Percentiles rank a stretch among this genome's conserved stretches.
phyloP scores from a whole-genome alignment of 192 early-diverging fungal genomes.

The Nowakowskiella sp. region DNA sequence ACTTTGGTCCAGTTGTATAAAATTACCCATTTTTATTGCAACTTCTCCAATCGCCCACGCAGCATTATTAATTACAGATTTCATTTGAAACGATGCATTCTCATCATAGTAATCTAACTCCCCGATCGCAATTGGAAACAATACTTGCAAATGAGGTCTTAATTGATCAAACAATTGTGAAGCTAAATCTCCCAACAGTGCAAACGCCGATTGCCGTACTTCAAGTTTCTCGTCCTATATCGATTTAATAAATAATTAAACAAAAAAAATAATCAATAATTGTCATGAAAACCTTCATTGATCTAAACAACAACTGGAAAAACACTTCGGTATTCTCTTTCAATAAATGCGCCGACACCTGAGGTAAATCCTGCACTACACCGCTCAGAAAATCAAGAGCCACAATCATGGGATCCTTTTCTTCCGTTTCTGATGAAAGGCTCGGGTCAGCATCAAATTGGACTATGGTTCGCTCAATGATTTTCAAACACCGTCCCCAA shows the following conservation, averaged over 20 bases:
- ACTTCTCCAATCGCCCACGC: conserved; percentile 98
- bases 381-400: conserved; percentile 91
- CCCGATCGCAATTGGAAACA: conserved; percentile 69
- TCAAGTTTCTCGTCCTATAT: conserved; percentile 49
- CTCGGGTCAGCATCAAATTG: conserved; percentile 46
- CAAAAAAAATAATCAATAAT: no score
- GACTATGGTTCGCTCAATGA: conserved; percentile 76
- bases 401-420: conserved; percentile 96
- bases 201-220: conserved; percentile 92
- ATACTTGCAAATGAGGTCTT: conserved; percentile 65
- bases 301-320: conserved; percentile 3
- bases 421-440: conserved; percentile 44
- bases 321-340: conserved; percentile 3
- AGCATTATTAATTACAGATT: conserved; percentile 96
- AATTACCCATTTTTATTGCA: conserved; percentile 65
- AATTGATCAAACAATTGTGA: conserved; percentile 80
- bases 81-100: conserved; percentile 30
- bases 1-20: no score
- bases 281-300: not conserved
- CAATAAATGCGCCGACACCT: conserved; percentile 65
- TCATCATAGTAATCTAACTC: conserved; percentile 70
- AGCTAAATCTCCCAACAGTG: conserved; percentile 94
- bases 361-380: conserved; percentile 81
- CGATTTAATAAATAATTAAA: no score
- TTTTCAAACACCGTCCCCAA: conserved; percentile 81